Evolutionary conservation across 805 yeast genomes (phyloP).

Genomic region (Wickerhamiella lipophila): DNA sequence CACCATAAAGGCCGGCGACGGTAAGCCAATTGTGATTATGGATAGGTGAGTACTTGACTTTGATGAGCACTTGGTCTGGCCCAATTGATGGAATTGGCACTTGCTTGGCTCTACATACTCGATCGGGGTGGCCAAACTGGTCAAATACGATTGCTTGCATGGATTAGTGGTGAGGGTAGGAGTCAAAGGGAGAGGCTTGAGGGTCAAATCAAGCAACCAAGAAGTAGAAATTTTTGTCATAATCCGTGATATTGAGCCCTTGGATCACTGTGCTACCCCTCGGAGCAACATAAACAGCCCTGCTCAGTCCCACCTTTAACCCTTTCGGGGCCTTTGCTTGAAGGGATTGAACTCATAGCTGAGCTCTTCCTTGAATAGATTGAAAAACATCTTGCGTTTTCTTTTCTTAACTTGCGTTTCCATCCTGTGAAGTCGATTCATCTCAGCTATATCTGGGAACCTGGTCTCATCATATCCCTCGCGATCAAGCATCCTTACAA

Average conservation of each 20-base stretch:
- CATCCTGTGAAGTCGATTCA: conserved; percentile 11
- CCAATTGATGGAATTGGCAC: conserved; percentile 3
- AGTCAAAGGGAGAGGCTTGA: no score
- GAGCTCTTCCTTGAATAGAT: conserved; percentile 21
- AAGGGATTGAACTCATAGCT: conserved; percentile 16
- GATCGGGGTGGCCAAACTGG: conserved; percentile 2
- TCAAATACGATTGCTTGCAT: conserved; percentile 2
- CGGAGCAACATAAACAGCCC: no score
- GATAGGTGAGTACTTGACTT: background rate
- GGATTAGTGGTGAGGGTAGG: background rate
- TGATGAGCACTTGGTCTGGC: conserved; percentile 1
- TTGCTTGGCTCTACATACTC: conserved; percentile 9
- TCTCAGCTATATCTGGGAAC: conserved; percentile 14
- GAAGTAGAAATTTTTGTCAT: no score
- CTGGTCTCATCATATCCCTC: conserved; percentile 15
- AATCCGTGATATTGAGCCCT: no score
- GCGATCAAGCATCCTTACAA: conserved; percentile 21
- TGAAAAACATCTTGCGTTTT: conserved; percentile 17
- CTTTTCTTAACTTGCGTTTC: conserved; percentile 13
- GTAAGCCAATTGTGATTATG: conserved; percentile 4
- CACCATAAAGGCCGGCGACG: conserved; percentile 1
- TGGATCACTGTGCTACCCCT: no score
- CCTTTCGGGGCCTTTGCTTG: background rate
- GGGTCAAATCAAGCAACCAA: no score
- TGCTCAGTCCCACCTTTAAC: background rate